phyloP scores from a whole-genome alignment of 306 rosid species.

The Betula pendula region DNA sequence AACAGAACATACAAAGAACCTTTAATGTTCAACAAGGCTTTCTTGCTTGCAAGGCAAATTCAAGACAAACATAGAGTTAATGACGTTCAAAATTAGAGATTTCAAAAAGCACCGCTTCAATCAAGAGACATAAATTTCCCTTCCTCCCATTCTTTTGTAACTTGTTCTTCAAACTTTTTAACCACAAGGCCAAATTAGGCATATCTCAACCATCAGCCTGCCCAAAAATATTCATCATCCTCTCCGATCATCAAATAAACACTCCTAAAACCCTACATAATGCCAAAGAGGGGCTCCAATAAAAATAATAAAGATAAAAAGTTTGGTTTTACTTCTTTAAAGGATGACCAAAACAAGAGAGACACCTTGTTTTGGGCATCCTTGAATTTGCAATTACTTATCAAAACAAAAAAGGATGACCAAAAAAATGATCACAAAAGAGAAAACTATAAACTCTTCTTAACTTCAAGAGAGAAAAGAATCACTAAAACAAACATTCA shows the following conservation, averaged over 20 bases:
- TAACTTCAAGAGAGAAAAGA: background rate
- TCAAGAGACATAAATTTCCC: background rate
- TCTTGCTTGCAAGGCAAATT: background rate
- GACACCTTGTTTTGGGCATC: no score
- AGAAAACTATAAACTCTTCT: background rate
- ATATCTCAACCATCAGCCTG: background rate
- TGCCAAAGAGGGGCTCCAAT: background rate
- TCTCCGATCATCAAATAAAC: background rate
- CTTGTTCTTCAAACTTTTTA: background rate
- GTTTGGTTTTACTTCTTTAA: background rate
- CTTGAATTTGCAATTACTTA: no score
- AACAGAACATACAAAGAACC: background rate
- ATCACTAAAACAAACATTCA: background rate
- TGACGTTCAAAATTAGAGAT: background rate
- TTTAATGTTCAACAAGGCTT: background rate
- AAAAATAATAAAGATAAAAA: background rate
- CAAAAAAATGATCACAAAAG: background rate
- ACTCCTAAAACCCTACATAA: background rate
- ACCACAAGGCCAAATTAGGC: background rate
- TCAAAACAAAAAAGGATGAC: background rate
- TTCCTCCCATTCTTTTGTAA: background rate
- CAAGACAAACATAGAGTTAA: background rate
- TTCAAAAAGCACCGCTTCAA: background rate
- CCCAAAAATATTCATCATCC: background rate
- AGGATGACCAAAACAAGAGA: background rate